phyloP scores from a whole-genome alignment of 192 early-diverging fungal genomes.

The Kappamyces sp. region DNA sequence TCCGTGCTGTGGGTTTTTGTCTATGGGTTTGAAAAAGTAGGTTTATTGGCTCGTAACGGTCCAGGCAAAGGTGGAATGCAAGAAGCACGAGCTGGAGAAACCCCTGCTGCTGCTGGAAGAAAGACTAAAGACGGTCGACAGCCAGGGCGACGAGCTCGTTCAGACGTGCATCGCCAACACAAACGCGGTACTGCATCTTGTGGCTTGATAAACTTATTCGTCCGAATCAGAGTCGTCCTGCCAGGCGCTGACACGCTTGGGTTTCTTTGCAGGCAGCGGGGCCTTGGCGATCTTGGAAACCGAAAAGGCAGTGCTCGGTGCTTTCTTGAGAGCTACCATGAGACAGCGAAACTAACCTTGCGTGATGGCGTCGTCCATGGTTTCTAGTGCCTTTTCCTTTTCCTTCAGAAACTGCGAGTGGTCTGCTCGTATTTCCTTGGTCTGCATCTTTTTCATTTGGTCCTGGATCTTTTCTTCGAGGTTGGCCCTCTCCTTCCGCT shows the following conservation, averaged over 20 bases:
- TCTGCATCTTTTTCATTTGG: slow-evolving; percentile 54
- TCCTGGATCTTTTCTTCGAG: slow-evolving; percentile 76
- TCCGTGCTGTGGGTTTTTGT: slow-evolving; percentile 26
- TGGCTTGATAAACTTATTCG: no score
- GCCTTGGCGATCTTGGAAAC: no score
- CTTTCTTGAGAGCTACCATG: no score
- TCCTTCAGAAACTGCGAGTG: slow-evolving; percentile 68
- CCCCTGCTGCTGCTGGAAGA: not conserved
- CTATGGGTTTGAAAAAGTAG: slow-evolving; percentile 34
- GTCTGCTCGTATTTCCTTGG: slow-evolving; percentile 75
- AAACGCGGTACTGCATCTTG: no score
- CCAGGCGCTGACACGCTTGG: no score
- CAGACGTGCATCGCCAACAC: no score
- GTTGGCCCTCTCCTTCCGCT: slow-evolving; percentile 54
- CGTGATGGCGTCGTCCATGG: slow-evolving; percentile 27
- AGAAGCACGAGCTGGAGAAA: slow-evolving; percentile 8
- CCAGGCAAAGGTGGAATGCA: slow-evolving; percentile 23
- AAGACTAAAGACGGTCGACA: not conserved
- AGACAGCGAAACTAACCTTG: slow-evolving; percentile 15
- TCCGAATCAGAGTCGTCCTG: no score
- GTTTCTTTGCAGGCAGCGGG: no score
- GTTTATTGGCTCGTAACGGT: not conserved
- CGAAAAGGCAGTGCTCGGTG: no score
- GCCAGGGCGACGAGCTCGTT: no score
- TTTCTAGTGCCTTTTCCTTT: slow-evolving; percentile 52